Evolutionary conservation across 83 land plant species (phyloP).

Genomic region (Larix sibirica): DNA sequence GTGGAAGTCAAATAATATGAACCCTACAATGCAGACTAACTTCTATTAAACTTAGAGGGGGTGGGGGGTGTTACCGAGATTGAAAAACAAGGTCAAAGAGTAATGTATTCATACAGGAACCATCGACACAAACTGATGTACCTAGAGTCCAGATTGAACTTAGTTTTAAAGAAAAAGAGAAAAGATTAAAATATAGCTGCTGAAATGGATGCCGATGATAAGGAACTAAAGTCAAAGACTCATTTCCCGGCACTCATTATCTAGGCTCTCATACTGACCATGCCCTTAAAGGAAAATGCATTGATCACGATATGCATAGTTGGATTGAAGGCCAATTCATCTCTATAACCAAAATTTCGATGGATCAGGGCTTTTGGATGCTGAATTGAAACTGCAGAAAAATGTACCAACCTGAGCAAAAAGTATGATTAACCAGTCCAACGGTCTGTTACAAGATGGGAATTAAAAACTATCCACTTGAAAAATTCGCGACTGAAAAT

Average conservation of each 20-base stretch:
- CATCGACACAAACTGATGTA: neutral
- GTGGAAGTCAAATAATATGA: too few species aligned
- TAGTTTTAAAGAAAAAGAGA: neutral
- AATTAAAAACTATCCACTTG: neutral
- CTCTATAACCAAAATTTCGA: neutral
- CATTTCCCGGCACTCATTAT: neutral
- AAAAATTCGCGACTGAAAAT: neutral
- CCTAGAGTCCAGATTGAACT: neutral
- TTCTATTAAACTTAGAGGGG: neutral
- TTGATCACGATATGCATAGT: neutral
- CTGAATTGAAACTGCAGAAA: neutral
- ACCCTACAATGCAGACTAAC: neutral
- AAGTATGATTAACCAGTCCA: neutral
- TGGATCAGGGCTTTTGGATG: slow-evolving; percentile 1
- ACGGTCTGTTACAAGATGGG: neutral
- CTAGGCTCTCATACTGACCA: neutral
- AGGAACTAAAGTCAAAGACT: neutral
- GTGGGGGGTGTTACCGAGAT: neutral
- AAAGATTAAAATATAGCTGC: too few species aligned
- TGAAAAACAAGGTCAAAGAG: neutral
- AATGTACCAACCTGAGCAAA: neutral
- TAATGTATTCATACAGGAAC: neutral
- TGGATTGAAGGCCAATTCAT: neutral
- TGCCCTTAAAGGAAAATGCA: neutral
- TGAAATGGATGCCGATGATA: too few species aligned